A percentile compares a stretch with the other conserved stretches of the same genome.
phyloP scores from a whole-genome alignment of 2,329 filamentous ascomycete genomes.

The Neofusicoccum sp. region DNA sequence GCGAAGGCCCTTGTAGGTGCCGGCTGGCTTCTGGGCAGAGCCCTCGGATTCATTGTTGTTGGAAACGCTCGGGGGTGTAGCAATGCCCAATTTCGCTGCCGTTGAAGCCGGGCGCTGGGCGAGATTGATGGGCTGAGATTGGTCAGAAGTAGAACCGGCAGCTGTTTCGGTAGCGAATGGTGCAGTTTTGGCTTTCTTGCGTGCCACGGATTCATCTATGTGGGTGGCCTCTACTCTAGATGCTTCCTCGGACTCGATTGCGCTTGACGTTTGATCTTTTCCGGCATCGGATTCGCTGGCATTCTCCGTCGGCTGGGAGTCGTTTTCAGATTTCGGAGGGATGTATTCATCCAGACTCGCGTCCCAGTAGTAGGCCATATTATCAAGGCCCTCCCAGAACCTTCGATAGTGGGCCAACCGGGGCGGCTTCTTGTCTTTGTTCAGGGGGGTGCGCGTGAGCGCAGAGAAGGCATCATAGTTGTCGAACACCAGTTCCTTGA shows the following conservation, averaged over 20 bases:
- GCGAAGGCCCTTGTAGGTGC: constrained; percentile 60
- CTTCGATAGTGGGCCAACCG: constrained; percentile 60
- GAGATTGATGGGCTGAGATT: constrained; percentile 15
- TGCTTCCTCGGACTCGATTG: background rate
- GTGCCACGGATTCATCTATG: constrained; percentile 25
- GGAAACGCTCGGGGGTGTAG: constrained; percentile 33
- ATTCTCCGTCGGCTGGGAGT: constrained; percentile 28
- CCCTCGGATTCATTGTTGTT: constrained; percentile 25
- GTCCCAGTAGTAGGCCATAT: constrained; percentile 66
- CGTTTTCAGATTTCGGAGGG: constrained; percentile 27
- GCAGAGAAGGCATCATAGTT: constrained; percentile 63
- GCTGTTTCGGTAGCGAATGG: constrained; percentile 23
- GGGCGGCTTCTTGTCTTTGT: constrained; percentile 47
- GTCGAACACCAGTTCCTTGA: constrained; percentile 55
- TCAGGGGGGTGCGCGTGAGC: constrained; percentile 52
- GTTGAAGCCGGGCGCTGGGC: constrained; percentile 8
- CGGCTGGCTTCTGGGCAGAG: constrained; percentile 27
- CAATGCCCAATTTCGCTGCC: constrained; percentile 24
- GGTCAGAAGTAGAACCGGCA: constrained; percentile 1
- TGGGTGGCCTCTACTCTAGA: constrained; percentile 9
- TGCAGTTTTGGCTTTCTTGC: constrained; percentile 44
- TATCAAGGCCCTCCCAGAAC: constrained; percentile 63
- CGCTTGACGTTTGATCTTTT: background rate
- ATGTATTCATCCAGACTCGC: constrained; percentile 60
- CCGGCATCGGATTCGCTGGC: background rate